phyloP scores from a whole-genome alignment of 805 yeast species.

The Starmera quercuum region DNA sequence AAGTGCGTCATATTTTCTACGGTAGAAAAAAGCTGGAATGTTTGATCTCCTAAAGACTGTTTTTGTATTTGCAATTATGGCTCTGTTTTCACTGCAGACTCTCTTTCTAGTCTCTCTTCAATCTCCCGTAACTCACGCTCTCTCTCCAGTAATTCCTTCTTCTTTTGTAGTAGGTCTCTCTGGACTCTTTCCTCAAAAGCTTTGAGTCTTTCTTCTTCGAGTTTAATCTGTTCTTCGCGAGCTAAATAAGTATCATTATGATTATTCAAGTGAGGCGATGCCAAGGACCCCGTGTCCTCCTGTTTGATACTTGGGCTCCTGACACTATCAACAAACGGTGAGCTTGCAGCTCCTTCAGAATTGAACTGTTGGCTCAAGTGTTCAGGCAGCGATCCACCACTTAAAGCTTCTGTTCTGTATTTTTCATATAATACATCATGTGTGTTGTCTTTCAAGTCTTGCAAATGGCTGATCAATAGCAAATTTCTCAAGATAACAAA shows the following conservation, averaged over 20 bases:
- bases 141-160: conserved; percentile 75
- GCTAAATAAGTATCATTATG: conserved; percentile 40
- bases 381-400: conserved; percentile 40
- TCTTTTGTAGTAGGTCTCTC: conserved; percentile 71
- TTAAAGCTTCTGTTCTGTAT: conserved; percentile 81
- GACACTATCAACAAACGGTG: conserved; percentile 4
- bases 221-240: conserved; percentile 83
- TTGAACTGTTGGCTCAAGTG: conserved; percentile 24
- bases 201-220: conserved; percentile 82
- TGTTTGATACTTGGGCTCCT: conserved; percentile 19
- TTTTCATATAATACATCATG: conserved; percentile 83
- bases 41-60: too few species aligned
- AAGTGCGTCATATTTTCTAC: too few species aligned
- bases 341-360: conserved; percentile 6
- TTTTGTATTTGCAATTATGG: too few species aligned
- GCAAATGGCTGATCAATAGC: conserved; percentile 73
- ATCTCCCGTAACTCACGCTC: conserved; percentile 81
- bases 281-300: conserved; percentile 11
- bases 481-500: conserved; percentile 75
- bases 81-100: background rate
- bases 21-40: too few species aligned
- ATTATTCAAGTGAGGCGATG: conserved; percentile 11
- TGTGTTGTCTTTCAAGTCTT: conserved; percentile 83
- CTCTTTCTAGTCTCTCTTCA: conserved; percentile 46
- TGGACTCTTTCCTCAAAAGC: conserved; percentile 87